Conservation (phyloP, 345 rosid genomes). For the Toxicodendron radicans region DNA sequence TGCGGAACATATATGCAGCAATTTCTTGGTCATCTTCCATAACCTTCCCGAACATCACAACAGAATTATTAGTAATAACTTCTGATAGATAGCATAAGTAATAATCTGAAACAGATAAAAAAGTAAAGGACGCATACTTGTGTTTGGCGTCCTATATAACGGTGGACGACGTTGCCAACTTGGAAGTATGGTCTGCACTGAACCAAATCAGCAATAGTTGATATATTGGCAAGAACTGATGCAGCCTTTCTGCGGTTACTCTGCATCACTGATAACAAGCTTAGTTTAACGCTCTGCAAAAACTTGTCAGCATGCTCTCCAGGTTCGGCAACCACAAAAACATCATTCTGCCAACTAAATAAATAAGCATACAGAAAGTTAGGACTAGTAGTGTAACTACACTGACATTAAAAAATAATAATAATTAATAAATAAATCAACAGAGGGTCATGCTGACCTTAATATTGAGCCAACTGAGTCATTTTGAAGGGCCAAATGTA, state of each 20-base stretch:
- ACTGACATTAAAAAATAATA: slow-evolving; percentile 2
- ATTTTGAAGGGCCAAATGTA: slow-evolving; percentile 90
- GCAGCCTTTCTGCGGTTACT: slow-evolving; percentile 52
- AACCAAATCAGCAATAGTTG: slow-evolving; percentile 73
- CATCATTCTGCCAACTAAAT: slow-evolving; percentile 94
- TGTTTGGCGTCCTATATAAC: slow-evolving; percentile 90
- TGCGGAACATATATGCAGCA: slow-evolving; percentile 89
- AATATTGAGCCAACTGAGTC: slow-evolving; percentile 77
- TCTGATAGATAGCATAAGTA: background rate
- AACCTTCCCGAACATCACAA: slow-evolving; percentile 47
- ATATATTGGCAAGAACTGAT: slow-evolving; percentile 60
- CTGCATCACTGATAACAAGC: slow-evolving; percentile 61
- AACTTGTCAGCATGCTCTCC: slow-evolving; percentile 92
- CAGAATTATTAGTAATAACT: background rate
- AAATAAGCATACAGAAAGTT: slow-evolving; percentile 27
- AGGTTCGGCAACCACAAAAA: slow-evolving; percentile 97
- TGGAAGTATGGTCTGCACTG: slow-evolving; percentile 71
- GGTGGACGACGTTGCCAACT: slow-evolving; percentile 83
- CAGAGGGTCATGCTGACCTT: slow-evolving; percentile 53
- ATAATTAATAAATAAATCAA: slow-evolving; percentile 4
- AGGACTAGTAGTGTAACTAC: slow-evolving; percentile 24
- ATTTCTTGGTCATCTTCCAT: slow-evolving; percentile 97
- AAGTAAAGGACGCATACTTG: slow-evolving; percentile 47
- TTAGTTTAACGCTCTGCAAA: slow-evolving; percentile 76
- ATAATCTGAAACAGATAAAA: slow-evolving; percentile 16